A percentile compares a stretch with the other conserved stretches of the same genome.
phyloP scores from a whole-genome alignment of 345 rosid genomes.

The Syzygium jambos region DNA sequence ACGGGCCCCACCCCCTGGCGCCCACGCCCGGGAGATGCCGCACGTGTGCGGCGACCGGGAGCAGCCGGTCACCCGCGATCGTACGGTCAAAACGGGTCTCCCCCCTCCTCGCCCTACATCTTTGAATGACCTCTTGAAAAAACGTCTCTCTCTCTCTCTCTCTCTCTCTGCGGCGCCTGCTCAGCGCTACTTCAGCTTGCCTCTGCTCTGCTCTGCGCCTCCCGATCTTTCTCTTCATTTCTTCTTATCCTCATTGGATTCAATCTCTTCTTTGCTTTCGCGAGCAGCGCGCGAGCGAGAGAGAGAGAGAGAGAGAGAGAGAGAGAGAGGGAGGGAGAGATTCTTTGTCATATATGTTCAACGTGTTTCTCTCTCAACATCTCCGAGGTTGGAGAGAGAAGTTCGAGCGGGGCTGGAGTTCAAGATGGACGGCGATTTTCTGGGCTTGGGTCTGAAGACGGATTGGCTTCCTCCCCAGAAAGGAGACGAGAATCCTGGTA shows the following conservation, averaged over 20 bases:
- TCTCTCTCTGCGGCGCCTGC: not conserved
- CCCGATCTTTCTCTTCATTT: not conserved
- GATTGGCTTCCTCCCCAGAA: not conserved
- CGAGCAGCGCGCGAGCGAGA: not conserved
- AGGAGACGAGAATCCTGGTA: not conserved
- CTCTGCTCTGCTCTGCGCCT: not conserved
- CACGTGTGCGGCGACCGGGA: not conserved
- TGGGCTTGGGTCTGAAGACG: not conserved
- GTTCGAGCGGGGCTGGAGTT: not conserved
- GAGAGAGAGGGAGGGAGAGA: not conserved
- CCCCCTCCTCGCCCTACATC: not conserved
- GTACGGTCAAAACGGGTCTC: not conserved
- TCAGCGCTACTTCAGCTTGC: not conserved
- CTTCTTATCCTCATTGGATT: not conserved
- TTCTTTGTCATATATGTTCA: not conserved
- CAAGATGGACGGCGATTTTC: conserved; percentile 1
- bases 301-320: no score
- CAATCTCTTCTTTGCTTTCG: not conserved
- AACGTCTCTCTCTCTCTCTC: not conserved
- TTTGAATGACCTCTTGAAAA: not conserved
- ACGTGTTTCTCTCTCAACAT: not conserved
- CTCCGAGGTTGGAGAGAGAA: not conserved
- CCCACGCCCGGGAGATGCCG: not conserved
- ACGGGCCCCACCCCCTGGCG: no score
- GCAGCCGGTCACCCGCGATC: not conserved